phyloP scores from a whole-genome alignment of 257 asterid species.

The Osmanthus fragrans region DNA sequence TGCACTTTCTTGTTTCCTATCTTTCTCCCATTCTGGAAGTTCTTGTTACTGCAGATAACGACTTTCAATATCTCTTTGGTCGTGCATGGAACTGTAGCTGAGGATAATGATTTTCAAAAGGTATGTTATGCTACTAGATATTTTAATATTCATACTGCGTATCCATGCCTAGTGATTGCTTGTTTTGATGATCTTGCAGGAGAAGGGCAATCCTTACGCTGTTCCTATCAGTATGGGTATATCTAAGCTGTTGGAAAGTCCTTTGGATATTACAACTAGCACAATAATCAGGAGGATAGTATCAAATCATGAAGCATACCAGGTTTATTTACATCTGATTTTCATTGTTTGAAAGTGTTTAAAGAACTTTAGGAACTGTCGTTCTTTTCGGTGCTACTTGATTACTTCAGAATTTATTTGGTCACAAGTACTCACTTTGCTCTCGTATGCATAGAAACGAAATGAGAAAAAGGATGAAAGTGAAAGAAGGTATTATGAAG shows the following conservation, averaged over 20 bases:
- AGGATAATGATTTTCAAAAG: constrained; percentile 82
- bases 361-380: constrained; percentile 8
- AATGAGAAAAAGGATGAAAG: constrained; percentile 88
- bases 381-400: constrained; percentile 15
- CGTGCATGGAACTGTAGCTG: constrained; percentile 85
- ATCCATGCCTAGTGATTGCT: constrained; percentile 9
- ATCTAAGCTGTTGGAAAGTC: constrained; percentile 72
- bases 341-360: constrained; percentile 4
- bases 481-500: constrained; percentile 90
- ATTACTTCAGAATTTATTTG: constrained; percentile 13
- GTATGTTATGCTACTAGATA: constrained; percentile 35
- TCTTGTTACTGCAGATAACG: constrained; percentile 61
- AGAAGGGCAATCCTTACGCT: constrained; percentile 66
- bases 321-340: constrained; percentile 44
- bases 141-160: background rate
- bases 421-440: background rate
- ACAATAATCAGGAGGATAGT: constrained; percentile 90
- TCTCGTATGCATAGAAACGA: constrained; percentile 57
- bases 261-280: constrained; percentile 90
- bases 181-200: constrained; percentile 45
- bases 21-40: constrained; percentile 16
- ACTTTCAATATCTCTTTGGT: constrained; percentile 86
- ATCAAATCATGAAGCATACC: constrained; percentile 87
- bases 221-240: constrained; percentile 73
- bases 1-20: background rate